Conservation (phyloP, 306 rosid species). For the Fragaria nilgerrensis region DNA sequence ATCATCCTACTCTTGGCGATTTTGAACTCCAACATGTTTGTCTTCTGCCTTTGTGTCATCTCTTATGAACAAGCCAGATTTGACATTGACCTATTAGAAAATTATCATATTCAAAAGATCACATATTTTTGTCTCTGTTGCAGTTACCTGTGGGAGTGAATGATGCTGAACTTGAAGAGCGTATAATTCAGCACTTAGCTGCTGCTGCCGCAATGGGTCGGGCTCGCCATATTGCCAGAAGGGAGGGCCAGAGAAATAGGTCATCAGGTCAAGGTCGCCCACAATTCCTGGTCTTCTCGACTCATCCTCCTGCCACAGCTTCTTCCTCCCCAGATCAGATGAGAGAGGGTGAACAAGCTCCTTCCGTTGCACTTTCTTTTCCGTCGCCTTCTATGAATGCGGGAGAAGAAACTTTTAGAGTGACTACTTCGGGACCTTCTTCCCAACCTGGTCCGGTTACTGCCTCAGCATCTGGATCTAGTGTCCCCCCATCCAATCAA, state of each 20-base stretch:
- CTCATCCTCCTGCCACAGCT: constrained; percentile 61
- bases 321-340: constrained; percentile 67
- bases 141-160: constrained; percentile 93
- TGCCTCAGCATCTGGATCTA: constrained; percentile 66
- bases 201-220: constrained; percentile 99
- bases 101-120: constrained; percentile 21
- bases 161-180: constrained; percentile 97
- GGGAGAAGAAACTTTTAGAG: constrained; percentile 57
- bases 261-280: constrained; percentile 88
- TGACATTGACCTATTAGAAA: background rate
- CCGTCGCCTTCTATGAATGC: constrained; percentile 36
- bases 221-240: constrained; percentile 88
- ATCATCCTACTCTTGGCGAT: constrained; percentile 94
- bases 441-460: constrained; percentile 49
- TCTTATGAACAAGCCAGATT: constrained; percentile 5
- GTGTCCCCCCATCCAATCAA: constrained; percentile 33
- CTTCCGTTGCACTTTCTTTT: constrained; percentile 42
- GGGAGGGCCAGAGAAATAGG: constrained; percentile 89
- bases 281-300: constrained; percentile 74
- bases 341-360: constrained; percentile 60
- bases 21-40: constrained; percentile 92
- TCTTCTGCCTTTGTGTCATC: constrained; percentile 29
- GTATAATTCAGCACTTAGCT: constrained; percentile 91
- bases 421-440: constrained; percentile 38
- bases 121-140: constrained; percentile 21